Evolutionary conservation across 225 moss, liverwort and hornwort genomes (phyloP), one percentile per base, ranked within the genome.

Genomic region (Bryoerythrophyllum caledonicum): DNA sequence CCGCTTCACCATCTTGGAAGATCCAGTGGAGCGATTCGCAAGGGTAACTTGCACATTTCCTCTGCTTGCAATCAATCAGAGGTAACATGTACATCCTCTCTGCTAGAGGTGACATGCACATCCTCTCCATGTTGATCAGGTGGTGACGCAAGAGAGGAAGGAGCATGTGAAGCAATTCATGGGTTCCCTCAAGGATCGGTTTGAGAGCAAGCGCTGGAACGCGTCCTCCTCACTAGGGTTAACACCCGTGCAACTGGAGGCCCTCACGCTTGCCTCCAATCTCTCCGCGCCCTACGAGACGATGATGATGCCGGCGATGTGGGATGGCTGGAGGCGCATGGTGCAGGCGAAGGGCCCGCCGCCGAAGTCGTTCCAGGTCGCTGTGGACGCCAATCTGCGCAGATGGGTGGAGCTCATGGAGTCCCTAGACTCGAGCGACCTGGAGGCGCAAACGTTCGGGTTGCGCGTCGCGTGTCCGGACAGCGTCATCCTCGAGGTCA

Each of bases 251-350:
- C 75, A 80, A 65, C 46, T 25, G 48, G 63, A 27, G 3, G 20
- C 48, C 6, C 65, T 65, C 46, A 44, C 20, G 11, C 55, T 71
- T 6, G 75, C 80, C 8, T 70, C 64, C 4, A 80, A 80, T 65
- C 63, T 80, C 8, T 80, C 75, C 1, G 70, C 25, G 19, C 28
- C 28, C 40, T 28, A 64, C 21, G 57, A 48, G 28, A 44, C 63
- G 2, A 63, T 75, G 74, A 15, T 70, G 21, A 63, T 80, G 80
- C 23, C 75, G 10, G 69, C 26, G 7, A 80, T 80, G 48, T 75
- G 80, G 80, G 63, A 46, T 5, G 80, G 80, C 62, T 80, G 69
- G 80, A 62, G 46, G 63, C 44, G 54, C 43, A 75, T 80, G 80
- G 16, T 41, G 2, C 23, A 55, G 11, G 63, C 61, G 24, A 52